Percentiles rank a stretch among this genome's conserved stretches.
Evolutionary conservation across 768 basidiomycete species (phyloP).

Genomic region (Coprinopsis marcescibilis): DNA sequence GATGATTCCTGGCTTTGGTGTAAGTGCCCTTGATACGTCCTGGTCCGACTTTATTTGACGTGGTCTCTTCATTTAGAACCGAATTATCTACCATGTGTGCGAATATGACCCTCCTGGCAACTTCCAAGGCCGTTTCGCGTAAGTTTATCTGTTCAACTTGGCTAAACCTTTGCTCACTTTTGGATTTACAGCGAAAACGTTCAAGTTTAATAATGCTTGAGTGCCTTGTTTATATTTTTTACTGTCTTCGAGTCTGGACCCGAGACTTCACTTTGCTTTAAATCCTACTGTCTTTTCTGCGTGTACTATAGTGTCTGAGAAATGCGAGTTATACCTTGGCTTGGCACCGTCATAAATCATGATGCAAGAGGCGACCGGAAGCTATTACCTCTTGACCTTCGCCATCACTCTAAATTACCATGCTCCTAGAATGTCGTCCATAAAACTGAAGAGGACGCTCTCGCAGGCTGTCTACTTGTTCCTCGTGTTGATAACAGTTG

Average conservation of each 20-base stretch:
- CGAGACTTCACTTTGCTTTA: no score
- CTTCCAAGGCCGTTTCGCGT: conserved; percentile 57
- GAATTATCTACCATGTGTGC: conserved; percentile 59
- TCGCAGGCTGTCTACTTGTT: conserved; percentile 50
- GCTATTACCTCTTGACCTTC: no score
- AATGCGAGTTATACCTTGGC: no score
- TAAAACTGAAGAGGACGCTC: conserved; percentile 37
- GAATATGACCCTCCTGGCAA: conserved; percentile 66
- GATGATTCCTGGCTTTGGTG: conserved; percentile 55
- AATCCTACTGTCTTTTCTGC: no score
- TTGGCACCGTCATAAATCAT: no score
- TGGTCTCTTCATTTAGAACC: conserved; percentile 4
- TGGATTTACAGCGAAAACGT: conserved; percentile 33
- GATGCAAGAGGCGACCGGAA: no score
- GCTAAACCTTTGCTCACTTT: neutral
- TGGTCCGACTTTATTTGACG: no score
- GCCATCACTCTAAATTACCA: no score
- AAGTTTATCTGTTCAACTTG: conserved; percentile 21
- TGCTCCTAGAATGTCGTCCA: conserved; percentile 21
- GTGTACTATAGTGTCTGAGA: no score
- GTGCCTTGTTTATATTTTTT: no score
- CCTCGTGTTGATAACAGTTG: conserved; percentile 43
- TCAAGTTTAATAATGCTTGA: conserved; percentile 18
- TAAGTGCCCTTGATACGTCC: conserved; percentile 23
- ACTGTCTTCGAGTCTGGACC: no score